Percentiles rank a stretch among this genome's conserved stretches.
Conservation (phyloP, 441 rosid genomes). For the Adansonia rubrostipa region DNA sequence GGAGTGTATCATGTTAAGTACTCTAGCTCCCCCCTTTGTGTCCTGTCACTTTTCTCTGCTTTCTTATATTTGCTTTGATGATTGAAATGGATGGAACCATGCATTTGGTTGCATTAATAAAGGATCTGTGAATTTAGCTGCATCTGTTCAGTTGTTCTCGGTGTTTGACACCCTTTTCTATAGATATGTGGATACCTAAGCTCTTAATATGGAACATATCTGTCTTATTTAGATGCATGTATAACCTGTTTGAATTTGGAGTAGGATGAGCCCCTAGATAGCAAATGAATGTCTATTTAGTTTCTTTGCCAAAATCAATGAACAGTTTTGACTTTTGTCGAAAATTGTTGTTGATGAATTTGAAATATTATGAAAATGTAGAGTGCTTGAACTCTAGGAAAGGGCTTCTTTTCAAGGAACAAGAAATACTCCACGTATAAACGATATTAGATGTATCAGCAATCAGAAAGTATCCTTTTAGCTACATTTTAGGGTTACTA, state of each 20-base stretch:
- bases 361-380: not conserved
- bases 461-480: not conserved
- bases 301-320: not conserved
- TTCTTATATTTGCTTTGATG: constrained; percentile 6
- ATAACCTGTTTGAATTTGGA: not conserved
- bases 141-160: constrained; percentile 6
- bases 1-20: not conserved
- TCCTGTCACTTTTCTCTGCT: not conserved
- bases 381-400: constrained; percentile 4
- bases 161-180: not conserved
- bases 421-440: not conserved
- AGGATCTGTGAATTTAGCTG: not conserved
- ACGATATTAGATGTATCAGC: constrained; percentile 13
- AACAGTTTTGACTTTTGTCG: not conserved
- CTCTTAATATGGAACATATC: not conserved
- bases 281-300: constrained; percentile 1
- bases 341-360: not conserved
- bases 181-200: not conserved
- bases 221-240: not conserved
- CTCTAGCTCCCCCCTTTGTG: not conserved
- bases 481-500: not conserved
- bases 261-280: not conserved
- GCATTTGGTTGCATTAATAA: not conserved
- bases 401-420: not conserved
- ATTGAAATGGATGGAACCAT: not conserved